Conservation (phyloP, 306 rosid genomes). For the Cicer chorassanicum region DNA sequence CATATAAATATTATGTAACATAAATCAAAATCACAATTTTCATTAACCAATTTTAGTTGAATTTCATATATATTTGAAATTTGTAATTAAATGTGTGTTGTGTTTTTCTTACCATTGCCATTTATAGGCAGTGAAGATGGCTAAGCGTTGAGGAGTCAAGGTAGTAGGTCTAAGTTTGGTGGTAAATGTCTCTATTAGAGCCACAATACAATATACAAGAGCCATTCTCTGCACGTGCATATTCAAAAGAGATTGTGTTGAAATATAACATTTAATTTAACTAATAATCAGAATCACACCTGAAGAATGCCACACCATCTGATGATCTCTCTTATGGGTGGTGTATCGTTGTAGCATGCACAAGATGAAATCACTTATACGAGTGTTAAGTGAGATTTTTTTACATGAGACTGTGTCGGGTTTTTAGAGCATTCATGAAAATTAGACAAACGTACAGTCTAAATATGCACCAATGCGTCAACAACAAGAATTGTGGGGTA, state of each 20-base stretch:
- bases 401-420: too few relatives aligned
- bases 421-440: too few relatives aligned
- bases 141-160: conserved; percentile 51
- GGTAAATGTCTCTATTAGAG: conserved; percentile 76
- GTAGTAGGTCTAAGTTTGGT: conserved; percentile 69
- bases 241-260: too few relatives aligned
- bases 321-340: conserved; percentile 36
- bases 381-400: too few relatives aligned
- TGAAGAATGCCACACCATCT: conserved; percentile 97
- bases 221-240: conserved; percentile 74
- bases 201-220: conserved; percentile 75
- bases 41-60: background rate
- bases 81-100: conserved; percentile 8
- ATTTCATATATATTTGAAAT: background rate
- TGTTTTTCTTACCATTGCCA: conserved; percentile 78
- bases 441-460: too few relatives aligned
- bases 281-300: conserved; percentile 45
- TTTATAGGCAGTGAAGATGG: conserved; percentile 72
- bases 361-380: too few relatives aligned
- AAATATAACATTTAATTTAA: conserved; percentile 7
- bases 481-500: too few relatives aligned
- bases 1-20: background rate
- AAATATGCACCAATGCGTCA: too few relatives aligned
- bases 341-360: too few relatives aligned
- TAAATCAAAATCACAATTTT: conserved; percentile 8